Percentiles rank a stretch among this genome's conserved stretches.
Conservation (phyloP, 2,329 filamentous ascomycete genomes). For the Cadophora sp. region DNA sequence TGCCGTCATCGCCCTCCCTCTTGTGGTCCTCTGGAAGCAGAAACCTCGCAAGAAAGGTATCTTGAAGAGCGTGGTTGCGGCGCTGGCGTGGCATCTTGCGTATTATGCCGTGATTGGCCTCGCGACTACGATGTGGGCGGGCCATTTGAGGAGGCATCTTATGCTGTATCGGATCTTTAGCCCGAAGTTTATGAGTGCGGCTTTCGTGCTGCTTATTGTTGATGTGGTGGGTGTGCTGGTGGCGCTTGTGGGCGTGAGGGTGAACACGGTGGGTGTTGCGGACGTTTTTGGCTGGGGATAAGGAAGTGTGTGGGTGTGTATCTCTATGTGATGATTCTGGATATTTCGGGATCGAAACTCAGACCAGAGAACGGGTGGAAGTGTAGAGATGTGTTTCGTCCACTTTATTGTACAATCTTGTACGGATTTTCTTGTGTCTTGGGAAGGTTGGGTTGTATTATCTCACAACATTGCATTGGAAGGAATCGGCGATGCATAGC, state of each 20-base stretch:
- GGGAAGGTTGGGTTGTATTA: neutral
- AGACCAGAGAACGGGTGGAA: neutral
- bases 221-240: constrained; percentile 77
- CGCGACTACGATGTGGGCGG: constrained; percentile 90
- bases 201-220: constrained; percentile 73
- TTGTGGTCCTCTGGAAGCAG: constrained; percentile 88
- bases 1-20: constrained; percentile 78
- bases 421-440: constrained; percentile 6
- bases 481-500: constrained; percentile 14
- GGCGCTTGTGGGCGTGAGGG: constrained; percentile 75
- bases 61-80: constrained; percentile 67
- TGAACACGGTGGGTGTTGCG: constrained; percentile 78
- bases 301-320: neutral
- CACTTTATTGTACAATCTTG: neutral
- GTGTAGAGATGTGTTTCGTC: neutral
- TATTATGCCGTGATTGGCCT: constrained; percentile 86
- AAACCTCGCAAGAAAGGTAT: constrained; percentile 67
- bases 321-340: neutral
- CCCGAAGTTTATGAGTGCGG: constrained; percentile 88
- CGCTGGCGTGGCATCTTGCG: constrained; percentile 75
- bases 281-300: constrained; percentile 82
- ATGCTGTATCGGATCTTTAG: constrained; percentile 97
- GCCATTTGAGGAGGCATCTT: constrained; percentile 84
- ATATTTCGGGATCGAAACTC: neutral
- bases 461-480: constrained; percentile 5